phyloP scores from a whole-genome alignment of 1,284 basidiomycete species.

The Cutaneotrichosporon arboriforme region DNA sequence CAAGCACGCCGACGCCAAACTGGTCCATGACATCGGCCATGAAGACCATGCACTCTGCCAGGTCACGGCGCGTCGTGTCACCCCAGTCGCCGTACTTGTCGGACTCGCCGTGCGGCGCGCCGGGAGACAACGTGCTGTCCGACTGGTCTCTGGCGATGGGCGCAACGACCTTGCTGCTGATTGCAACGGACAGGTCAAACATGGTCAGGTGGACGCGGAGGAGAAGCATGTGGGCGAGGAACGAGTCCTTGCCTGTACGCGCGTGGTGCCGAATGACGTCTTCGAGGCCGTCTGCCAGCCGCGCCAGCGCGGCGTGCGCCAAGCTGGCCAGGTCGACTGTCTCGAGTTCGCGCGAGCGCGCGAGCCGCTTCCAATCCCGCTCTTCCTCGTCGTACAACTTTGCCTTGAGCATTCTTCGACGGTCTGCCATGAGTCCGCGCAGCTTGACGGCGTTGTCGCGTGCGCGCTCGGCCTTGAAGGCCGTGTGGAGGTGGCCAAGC shows the following conservation, averaged over 20 bases:
- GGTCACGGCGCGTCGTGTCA: neutral
- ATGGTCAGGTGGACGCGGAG: neutral
- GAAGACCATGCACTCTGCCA: neutral
- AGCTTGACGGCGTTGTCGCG: neutral
- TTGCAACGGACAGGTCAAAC: neutral
- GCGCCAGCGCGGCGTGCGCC: neutral
- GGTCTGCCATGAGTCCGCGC: neutral
- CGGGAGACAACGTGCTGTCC: neutral
- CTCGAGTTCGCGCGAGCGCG: neutral
- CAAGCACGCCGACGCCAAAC: neutral
- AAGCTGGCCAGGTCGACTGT: neutral
- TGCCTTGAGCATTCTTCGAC: neutral
- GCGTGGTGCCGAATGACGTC: neutral
- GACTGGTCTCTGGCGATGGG: neutral
- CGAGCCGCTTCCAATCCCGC: neutral
- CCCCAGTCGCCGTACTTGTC: conserved; percentile 1
- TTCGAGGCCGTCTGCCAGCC: neutral
- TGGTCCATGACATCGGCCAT: neutral
- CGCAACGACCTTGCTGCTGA: neutral
- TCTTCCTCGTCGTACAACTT: neutral
- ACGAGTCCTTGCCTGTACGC: neutral
- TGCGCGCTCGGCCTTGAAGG: neutral
- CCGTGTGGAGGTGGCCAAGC: neutral
- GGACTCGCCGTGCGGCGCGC: neutral
- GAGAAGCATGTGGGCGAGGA: neutral